Base-by-base conservation (phyloP, 345 rosid genomes). In the Kandelia obovata region DNA sequence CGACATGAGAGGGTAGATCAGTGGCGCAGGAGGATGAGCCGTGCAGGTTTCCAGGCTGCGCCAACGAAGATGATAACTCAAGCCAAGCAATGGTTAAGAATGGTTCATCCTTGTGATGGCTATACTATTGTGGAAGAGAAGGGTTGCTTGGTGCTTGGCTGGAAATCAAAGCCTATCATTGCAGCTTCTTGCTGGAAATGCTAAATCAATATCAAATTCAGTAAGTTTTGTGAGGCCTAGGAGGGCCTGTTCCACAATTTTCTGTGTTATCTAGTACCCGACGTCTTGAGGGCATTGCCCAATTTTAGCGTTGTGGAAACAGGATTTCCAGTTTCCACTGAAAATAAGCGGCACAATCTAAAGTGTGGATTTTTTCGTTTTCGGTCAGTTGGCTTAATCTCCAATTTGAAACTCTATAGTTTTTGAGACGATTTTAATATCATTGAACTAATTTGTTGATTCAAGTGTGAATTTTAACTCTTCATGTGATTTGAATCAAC, bases 101-200 rank as follows among this genome's bases (percentile, higher is more conserved):
- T 75, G 61, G 78, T 75, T 17, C 77, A 65, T 25, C 77, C 75
- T 13, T 69, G 78, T 30, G 82, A 86, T 34, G 90, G 84, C 4
- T 88, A 83, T 78, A 84, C 87, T 1, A 73, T 83, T 51, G 78
- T 73, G 65, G 92, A 88, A 60, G 92, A 88, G 66, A 88, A 88
- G 39, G 88, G 90, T 5, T 86, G 87, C 69, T 74, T 88, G 78
- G 86, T 84, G 37, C 88, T 88, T 47, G 88, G 92, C 1, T 88
- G 92, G 90, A 76, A 88, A 62, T 79, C 83, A 0, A 86, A 78
- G 79, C 90, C 92, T 19, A 83, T 84, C n/a, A 65, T 86, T 21
- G 88, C 90, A 31, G 71, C 81, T 78, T 86, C 92, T 28, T 84
- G 90, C 81, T 88, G 88, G 92, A 88, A 84, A 77, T 84, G 84